These are phyloP conservation scores for Lotmaria passim DNA, from an alignment of 208 protist genomes.

Conservation along the genomic window DNA sequence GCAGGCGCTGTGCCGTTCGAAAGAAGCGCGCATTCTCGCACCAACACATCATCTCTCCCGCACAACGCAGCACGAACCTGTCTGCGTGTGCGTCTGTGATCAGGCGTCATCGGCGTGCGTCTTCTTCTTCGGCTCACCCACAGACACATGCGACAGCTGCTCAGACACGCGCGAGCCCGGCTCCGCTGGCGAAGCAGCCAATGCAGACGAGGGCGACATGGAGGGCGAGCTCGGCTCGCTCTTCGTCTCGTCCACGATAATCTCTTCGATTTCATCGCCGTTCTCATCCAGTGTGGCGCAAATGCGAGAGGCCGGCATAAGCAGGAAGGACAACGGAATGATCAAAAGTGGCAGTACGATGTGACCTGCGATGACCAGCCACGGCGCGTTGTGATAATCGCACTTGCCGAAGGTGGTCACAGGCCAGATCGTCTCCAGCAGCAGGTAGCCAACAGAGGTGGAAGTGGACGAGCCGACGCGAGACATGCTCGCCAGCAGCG, in stretches of 20 bases:
- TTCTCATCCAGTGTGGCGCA: slow-evolving; percentile 56
- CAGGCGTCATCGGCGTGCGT: too few species aligned
- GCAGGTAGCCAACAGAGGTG: slow-evolving; percentile 12
- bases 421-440: slow-evolving; percentile 26
- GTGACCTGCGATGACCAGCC: slow-evolving; percentile 64
- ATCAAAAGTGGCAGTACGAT: slow-evolving; percentile 50
- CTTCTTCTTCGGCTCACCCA: not conserved
- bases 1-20: too few species aligned
- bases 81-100: too few species aligned
- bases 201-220: not conserved
- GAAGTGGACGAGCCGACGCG: slow-evolving; percentile 12
- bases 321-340: slow-evolving; percentile 51
- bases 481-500: not conserved
- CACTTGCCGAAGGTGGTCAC: slow-evolving; percentile 7
- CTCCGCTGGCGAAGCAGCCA: too few species aligned
- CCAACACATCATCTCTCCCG: too few species aligned
- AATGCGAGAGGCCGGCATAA: slow-evolving; percentile 66
- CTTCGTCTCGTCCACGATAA: not conserved
- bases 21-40: too few species aligned
- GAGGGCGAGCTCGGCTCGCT: not conserved
- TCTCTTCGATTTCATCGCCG: slow-evolving; percentile 39
- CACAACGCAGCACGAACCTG: too few species aligned
- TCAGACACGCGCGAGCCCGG: not conserved
- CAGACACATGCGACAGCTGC: not conserved
- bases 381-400: slow-evolving; percentile 44